Percentiles rank a stretch among this genome's conserved stretches.
phyloP scores from a whole-genome alignment of 2,329 filamentous ascomycete genomes.

The Penicillium occitanis region DNA sequence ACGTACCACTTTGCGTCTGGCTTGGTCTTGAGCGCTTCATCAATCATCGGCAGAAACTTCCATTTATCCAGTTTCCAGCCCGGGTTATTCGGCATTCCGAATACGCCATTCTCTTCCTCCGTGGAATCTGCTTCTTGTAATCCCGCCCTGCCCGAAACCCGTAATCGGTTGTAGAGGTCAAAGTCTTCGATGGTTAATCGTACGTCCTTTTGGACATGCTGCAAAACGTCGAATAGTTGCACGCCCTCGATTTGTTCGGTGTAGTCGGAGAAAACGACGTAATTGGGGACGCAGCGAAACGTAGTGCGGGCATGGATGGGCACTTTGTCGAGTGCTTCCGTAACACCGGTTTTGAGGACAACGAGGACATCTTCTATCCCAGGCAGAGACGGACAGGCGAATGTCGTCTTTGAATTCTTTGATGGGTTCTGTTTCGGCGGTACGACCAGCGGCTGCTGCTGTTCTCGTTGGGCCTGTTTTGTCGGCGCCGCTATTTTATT shows the following conservation, averaged over 20 bases:
- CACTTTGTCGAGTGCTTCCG: slow-evolving; percentile 56
- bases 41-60: slow-evolving; percentile 58
- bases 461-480: slow-evolving; percentile 17
- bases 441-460: not conserved
- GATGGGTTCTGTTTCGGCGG: not conserved
- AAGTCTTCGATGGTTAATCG: slow-evolving; percentile 49
- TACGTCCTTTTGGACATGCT: slow-evolving; percentile 43
- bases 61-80: slow-evolving; percentile 58
- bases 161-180: slow-evolving; percentile 52
- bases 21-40: slow-evolving; percentile 46
- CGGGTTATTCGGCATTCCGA: slow-evolving; percentile 48
- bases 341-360: slow-evolving; percentile 59
- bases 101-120: slow-evolving; percentile 41
- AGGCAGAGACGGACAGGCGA: slow-evolving; percentile 36
- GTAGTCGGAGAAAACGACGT: slow-evolving; percentile 60
- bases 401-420: not conserved
- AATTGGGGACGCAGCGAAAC: slow-evolving; percentile 56
- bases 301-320: slow-evolving; percentile 56
- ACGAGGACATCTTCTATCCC: slow-evolving; percentile 56
- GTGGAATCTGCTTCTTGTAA: slow-evolving; percentile 40
- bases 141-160: slow-evolving; percentile 44
- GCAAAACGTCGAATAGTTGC: slow-evolving; percentile 52
- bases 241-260: slow-evolving; percentile 54
- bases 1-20: slow-evolving; percentile 58
- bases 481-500: not conserved